phyloP scores from a whole-genome alignment of 495 filamentous ascomycete genomes.

The Hyaloscypha finlandica region DNA sequence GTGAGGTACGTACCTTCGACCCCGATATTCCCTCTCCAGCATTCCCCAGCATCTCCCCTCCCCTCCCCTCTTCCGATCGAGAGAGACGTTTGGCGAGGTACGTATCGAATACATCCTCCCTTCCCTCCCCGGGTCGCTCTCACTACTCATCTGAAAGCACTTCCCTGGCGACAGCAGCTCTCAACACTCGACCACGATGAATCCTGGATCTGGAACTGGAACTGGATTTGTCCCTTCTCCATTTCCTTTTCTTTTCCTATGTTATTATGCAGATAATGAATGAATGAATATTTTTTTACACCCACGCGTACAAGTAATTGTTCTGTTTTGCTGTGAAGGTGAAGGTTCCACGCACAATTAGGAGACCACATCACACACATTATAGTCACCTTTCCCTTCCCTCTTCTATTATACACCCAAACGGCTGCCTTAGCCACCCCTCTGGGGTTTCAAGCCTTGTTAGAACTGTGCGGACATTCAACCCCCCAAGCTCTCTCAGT shows the following conservation, averaged over 20 bases:
- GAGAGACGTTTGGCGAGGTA: neutral
- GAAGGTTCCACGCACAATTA: too few relatives aligned
- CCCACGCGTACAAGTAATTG: neutral
- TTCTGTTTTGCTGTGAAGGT: neutral
- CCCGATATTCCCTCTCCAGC: constrained; percentile 15
- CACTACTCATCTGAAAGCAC: constrained; percentile 30
- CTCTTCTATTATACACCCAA: too few relatives aligned
- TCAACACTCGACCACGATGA: neutral
- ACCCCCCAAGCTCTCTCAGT: too few relatives aligned
- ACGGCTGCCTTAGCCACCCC: too few relatives aligned
- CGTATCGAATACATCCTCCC: neutral
- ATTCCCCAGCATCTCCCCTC: constrained; percentile 6
- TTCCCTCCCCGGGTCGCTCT: constrained; percentile 4
- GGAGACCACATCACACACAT: too few relatives aligned
- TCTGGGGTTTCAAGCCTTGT: too few relatives aligned
- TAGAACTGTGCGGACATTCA: too few relatives aligned
- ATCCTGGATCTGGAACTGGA: constrained; percentile 17
- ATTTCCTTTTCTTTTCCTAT: neutral
- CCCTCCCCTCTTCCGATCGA: neutral
- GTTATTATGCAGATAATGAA: neutral
- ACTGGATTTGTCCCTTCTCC: constrained; percentile 2
- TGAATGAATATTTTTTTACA: constrained; percentile 14
- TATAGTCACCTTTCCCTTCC: too few relatives aligned
- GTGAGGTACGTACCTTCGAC: constrained; percentile 29
- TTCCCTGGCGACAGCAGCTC: constrained; percentile 1